These are phyloP conservation scores for Daldinia decipiens DNA, from an alignment of 495 filamentous ascomycete genomes.

Conservation along the genomic window DNA sequence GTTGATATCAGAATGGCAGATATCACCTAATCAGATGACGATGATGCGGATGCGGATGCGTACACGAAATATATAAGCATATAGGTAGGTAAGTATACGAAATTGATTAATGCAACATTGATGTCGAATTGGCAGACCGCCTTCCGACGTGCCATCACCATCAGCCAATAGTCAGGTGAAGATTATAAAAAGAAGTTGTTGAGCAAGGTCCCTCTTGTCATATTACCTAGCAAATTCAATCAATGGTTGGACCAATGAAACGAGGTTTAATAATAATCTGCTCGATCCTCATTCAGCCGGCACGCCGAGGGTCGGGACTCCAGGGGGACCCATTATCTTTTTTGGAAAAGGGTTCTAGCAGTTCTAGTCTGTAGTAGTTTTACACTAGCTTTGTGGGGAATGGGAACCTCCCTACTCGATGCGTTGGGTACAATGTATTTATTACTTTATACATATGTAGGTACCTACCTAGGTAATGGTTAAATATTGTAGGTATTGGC, in stretches of 20 bases:
- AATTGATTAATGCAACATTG: constrained; percentile 26
- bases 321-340: constrained; percentile 27
- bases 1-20: constrained; percentile 12
- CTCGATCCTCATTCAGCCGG: constrained; percentile 43
- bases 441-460: background rate
- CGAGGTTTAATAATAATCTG: constrained; percentile 41
- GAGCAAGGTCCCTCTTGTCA: constrained; percentile 11
- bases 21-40: constrained; percentile 38
- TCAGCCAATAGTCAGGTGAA: constrained; percentile 39
- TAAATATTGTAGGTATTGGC: too few species aligned
- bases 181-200: constrained; percentile 37
- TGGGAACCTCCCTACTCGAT: background rate
- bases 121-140: constrained; percentile 35
- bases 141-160: constrained; percentile 29
- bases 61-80: background rate
- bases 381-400: constrained; percentile 27
- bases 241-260: constrained; percentile 28
- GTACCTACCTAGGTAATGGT: too few species aligned
- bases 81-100: background rate
- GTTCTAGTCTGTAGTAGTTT: constrained; percentile 18
- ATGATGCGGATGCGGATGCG: constrained; percentile 1
- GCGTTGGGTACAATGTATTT: background rate
- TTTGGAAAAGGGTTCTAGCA: constrained; percentile 14
- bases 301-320: constrained; percentile 38
- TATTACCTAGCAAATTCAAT: constrained; percentile 45